Percentiles rank a stretch among this genome's conserved stretches.
Conservation (phyloP, 352 stramenopile genomes). For the Aphanomyces euteiches region DNA sequence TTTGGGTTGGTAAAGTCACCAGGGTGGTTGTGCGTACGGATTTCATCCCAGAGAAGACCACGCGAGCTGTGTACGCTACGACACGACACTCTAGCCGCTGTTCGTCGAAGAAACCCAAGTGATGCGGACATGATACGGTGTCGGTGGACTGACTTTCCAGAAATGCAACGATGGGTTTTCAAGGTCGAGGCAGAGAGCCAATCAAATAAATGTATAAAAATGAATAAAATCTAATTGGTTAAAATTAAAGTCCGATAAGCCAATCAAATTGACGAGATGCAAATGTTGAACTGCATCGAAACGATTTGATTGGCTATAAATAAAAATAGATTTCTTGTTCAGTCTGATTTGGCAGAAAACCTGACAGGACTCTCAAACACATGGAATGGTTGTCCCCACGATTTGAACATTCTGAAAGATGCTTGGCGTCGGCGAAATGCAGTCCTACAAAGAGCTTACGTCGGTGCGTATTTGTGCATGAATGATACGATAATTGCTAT, state of each 20-base stretch:
- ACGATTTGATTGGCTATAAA: slow-evolving; percentile 14
- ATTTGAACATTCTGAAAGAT: no score
- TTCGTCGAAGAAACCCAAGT: no score
- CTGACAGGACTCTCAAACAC: no score
- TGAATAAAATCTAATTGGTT: no score
- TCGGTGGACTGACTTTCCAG: not conserved
- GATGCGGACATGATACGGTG: not conserved
- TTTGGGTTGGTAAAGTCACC: slow-evolving; percentile 50
- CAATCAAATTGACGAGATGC: no score
- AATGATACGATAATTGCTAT: no score
- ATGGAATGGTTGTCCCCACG: no score
- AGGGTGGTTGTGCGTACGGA: slow-evolving; percentile 61
- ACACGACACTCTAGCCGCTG: not conserved
- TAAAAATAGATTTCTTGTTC: not conserved
- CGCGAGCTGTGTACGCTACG: slow-evolving; percentile 14
- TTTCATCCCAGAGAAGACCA: slow-evolving; percentile 45
- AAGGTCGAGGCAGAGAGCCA: not conserved
- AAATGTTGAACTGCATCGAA: not conserved
- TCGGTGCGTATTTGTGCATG: no score
- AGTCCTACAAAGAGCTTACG: no score
- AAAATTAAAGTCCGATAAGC: no score
- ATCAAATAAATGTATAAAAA: slow-evolving; percentile 2
- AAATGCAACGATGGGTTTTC: slow-evolving; percentile 9
- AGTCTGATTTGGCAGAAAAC: no score
- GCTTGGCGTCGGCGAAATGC: no score